These are phyloP conservation scores for Eutypella sp. DNA, from an alignment of 2,329 filamentous ascomycete genomes.

Conservation along the genomic window DNA sequence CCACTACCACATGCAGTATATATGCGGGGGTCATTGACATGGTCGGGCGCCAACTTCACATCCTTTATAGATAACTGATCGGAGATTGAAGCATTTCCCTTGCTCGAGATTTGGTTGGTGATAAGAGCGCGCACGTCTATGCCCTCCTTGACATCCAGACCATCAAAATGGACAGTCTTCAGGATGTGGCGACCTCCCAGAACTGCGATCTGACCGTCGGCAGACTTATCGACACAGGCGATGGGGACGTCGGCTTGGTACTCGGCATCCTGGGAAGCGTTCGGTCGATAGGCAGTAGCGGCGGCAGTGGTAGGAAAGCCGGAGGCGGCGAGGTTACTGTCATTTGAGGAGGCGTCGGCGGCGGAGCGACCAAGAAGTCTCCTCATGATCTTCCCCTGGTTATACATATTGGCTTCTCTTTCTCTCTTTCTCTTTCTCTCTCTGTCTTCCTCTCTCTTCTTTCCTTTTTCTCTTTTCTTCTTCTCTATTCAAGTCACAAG, in stretches of 20 bases:
- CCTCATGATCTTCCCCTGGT: conserved; percentile 54
- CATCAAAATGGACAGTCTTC: conserved; percentile 54
- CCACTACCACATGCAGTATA: conserved; percentile 61
- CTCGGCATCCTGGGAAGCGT: conserved; percentile 50
- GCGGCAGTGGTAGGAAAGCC: conserved; percentile 38
- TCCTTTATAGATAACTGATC: conserved; percentile 62
- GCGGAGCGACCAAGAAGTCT: conserved; percentile 53
- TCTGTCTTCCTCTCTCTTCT: no score
- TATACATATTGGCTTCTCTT: conserved; percentile 49
- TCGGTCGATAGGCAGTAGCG: conserved; percentile 47
- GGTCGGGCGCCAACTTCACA: conserved; percentile 49
- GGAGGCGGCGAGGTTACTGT: conserved; percentile 39
- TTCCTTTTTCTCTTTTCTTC: no score
- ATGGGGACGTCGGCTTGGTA: conserved; percentile 50
- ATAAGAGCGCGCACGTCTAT: conserved; percentile 55
- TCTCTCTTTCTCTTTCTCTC: no score
- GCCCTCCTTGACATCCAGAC: conserved; percentile 48
- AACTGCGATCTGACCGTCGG: conserved; percentile 51
- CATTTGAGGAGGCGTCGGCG: conserved; percentile 41
- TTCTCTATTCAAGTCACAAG: background rate
- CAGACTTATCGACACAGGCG: conserved; percentile 52
- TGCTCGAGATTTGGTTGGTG: conserved; percentile 41
- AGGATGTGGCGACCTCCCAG: conserved; percentile 57
- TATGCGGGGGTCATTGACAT: conserved; percentile 44
- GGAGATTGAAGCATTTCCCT: conserved; percentile 35